These are phyloP conservation scores for Fraxinus baroniana DNA, from an alignment of 305 asterid genomes.

Conservation along the genomic window DNA sequence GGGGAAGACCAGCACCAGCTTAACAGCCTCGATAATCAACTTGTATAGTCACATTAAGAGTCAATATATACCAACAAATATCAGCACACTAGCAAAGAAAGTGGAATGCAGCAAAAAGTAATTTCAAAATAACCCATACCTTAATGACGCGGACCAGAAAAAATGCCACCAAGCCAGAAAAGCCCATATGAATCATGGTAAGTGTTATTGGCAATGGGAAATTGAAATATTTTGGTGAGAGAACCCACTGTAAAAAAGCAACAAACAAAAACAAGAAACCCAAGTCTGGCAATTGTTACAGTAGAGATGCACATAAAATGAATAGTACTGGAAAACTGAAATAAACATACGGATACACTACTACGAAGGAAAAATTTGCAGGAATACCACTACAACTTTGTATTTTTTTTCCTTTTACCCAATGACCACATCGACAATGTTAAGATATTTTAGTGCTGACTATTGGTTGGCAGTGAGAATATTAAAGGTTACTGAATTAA, in stretches of 20 bases:
- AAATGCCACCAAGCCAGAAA: constrained; percentile 92
- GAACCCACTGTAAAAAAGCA: constrained; percentile 84
- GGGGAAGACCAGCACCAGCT: constrained; percentile 13
- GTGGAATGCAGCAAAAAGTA: constrained; percentile 16
- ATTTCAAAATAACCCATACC: constrained; percentile 43
- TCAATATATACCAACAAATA: constrained; percentile 13
- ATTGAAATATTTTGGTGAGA: constrained; percentile 96
- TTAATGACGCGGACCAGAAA: constrained; percentile 81
- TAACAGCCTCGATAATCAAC: constrained; percentile 16
- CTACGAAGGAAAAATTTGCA: not conserved
- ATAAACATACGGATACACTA: constrained; percentile 6
- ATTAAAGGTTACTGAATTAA: not conserved
- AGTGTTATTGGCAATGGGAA: constrained; percentile 94
- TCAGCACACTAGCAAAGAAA: not conserved
- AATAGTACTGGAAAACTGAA: constrained; percentile 19
- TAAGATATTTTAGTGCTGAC: not conserved
- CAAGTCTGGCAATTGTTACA: constrained; percentile 7
- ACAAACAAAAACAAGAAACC: constrained; percentile 18
- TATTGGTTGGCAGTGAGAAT: constrained; percentile 9
- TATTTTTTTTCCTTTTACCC: not conserved
- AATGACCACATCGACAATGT: not conserved
- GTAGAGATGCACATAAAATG: constrained; percentile 10
- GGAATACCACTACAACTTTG: not conserved
- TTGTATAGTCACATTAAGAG: constrained; percentile 9
- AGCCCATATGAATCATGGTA: constrained; percentile 99